Evolutionary conservation across 176 grass and related monocot species (phyloP).

Genomic region (Metroxylon sagu): DNA sequence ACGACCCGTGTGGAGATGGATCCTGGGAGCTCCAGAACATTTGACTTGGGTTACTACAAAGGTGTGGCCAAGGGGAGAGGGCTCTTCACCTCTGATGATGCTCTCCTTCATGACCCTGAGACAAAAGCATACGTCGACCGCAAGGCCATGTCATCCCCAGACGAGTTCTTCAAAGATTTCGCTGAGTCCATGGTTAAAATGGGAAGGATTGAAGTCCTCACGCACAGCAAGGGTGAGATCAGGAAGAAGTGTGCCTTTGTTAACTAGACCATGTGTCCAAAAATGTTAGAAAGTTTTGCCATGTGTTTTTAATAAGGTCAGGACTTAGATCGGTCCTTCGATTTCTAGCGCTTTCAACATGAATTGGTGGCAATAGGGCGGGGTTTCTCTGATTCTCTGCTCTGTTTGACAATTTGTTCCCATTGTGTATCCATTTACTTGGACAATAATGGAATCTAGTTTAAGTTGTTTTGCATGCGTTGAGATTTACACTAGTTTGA

Average conservation of each 20-base stretch:
- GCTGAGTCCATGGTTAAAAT: constrained; percentile 43
- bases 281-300: too few species aligned
- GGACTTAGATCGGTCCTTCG: too few species aligned
- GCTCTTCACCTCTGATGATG: constrained; percentile 42
- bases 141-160: constrained; percentile 13
- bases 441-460: too few species aligned
- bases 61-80: constrained; percentile 36
- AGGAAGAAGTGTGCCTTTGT: constrained; percentile 42
- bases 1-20: constrained; percentile 64
- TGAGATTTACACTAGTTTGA: too few species aligned
- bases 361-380: too few species aligned
- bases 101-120: constrained; percentile 28
- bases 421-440: too few species aligned
- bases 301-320: too few species aligned
- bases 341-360: too few species aligned
- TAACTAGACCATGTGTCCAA: constrained; percentile 2
- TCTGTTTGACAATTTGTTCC: too few species aligned
- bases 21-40: constrained; percentile 61
- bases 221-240: constrained; percentile 39
- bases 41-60: constrained; percentile 63
- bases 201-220: constrained; percentile 38
- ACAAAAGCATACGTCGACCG: constrained; percentile 25
- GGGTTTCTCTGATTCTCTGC: too few species aligned
- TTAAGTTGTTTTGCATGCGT: too few species aligned
- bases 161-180: constrained; percentile 45